Base-by-base conservation (phyloP, 1,284 basidiomycete species). In the Tilletiopsis washingtonensis region DNA sequence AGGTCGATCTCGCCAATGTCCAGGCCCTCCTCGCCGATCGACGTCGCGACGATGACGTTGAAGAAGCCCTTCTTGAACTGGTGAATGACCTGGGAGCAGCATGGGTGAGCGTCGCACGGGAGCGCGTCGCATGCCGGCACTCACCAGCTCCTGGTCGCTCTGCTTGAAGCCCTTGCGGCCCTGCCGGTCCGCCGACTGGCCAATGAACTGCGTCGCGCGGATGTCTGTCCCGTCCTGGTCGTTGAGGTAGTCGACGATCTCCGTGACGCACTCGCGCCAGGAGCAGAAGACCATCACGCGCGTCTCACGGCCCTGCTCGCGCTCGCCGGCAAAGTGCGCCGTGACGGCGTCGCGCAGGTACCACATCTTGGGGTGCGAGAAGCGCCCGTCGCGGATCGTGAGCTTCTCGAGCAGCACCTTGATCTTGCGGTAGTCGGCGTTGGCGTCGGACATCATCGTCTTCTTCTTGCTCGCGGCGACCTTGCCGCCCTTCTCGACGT, bases 1-100 rank as follows among this genome's bases (percentile, higher is more conserved):
- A 93, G 79, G 72, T 99, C 94, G n/a, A 99, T 85, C 68, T 96
- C 91, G 41, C 94, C 94, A 51, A 99, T 98, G 73, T 99, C 94
- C n/a, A 99, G 78, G 55, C 94, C 94, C 74, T 99, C 94, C 76
- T 99, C 94, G 25, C 94, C 94, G 52, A 99, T 91, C 3, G 87
- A 94, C 0, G 94, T 98, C 0, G 93, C 86, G 1, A 99, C 93
- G 4, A 99, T 78, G 26, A 97, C 84, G 63, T 98, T 97, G 74
- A 82, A 89, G 51, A 84, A 84, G 26, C 89, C 90, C 2, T 77
- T 76, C 74, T 91, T 91, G 78, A 98, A 98, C 53, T 83, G 81
- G 49, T 82, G 76, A 62, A 98, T 88, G 29, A 86, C 78, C 84
- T 90, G 52, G 57, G 26, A 11, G 32, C 17, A 12, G 12, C 2